Evolutionary conservation across 768 basidiomycete species (phyloP), one percentile per base, ranked within the genome.

Genomic region (Punctularia strigosozonata): DNA sequence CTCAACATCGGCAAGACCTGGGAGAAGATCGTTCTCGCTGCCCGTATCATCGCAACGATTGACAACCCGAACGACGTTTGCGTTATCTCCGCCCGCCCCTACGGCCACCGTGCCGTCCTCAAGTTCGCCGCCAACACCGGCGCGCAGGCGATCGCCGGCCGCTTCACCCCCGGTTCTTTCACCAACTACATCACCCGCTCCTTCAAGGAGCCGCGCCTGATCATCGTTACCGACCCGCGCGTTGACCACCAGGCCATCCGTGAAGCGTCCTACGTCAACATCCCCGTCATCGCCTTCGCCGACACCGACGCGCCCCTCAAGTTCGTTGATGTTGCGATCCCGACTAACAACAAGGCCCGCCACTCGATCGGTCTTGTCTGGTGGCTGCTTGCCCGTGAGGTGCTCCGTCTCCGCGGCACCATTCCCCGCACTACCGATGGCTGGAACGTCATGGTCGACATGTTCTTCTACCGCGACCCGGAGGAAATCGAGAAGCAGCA

Each of bases 231-330:
- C 61, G 95, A 99, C 69, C 95, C 95, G 50, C 88, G 95, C 49
- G 88, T 97, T 47, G 95, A 98, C 69, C 95, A 98, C 75, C 95
- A 99, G 68, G 95, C 95, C 49, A 99, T 99, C 67, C 89, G 95
- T 51, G 95, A 99, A 70, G 92, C 95, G 33, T 94, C 94, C 41
- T 99, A 98, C 60, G 95, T 98, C 63, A 99, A 99, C 82, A 98
- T 99, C 65, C 95, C 95, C 53, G 95, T 99, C 56, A 95, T 99
- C 54, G 95, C 94, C 43, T 81, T 99, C 55, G 91, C 88, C 69
- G 95, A 99, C 68, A 95, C 92, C 52, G 95, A 99, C 63, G 90
- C 95, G 34, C 89, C 91, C 42, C 77, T 98, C 55, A 80, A 89
- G 64, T 97, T 90, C 61, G 92, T 99, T 61, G 95, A 99, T 61